A percentile compares a stretch with the other conserved stretches of the same genome.
Conservation (phyloP, 139 green algal species). For the Dunaliella primolecta region DNA sequence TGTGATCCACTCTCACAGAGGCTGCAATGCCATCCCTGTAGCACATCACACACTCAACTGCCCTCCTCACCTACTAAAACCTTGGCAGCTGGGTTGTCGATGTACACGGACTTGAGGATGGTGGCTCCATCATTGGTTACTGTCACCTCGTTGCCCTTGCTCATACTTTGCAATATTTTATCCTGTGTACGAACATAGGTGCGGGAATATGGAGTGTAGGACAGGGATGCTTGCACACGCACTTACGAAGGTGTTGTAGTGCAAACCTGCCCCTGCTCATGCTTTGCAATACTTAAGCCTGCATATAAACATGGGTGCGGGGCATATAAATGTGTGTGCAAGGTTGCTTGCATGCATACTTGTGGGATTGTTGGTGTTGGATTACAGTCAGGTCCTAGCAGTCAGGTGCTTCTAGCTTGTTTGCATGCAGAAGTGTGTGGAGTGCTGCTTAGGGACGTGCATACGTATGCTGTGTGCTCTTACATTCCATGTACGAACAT, state of each 20-base stretch:
- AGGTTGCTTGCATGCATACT: neutral
- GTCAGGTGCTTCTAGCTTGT: no score
- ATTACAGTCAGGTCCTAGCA: no score
- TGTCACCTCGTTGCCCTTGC: constrained; percentile 77
- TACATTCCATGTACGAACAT: no score
- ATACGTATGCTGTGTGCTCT: no score
- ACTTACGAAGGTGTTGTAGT: neutral
- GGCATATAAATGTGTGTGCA: neutral
- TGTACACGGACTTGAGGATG: constrained; percentile 94
- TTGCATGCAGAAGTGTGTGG: no score
- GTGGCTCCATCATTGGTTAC: constrained; percentile 99
- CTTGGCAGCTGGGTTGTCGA: constrained; percentile 98
- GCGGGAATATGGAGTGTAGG: neutral
- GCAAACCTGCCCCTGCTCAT: constrained; percentile 59
- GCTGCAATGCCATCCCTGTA: no score
- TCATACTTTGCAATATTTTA: constrained; percentile 97
- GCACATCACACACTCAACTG: no score
- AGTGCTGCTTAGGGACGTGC: no score
- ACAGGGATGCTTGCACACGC: neutral
- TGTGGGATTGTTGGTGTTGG: no score
- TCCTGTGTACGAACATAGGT: constrained; percentile 71
- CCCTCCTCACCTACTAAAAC: constrained; percentile 85
- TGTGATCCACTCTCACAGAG: no score
- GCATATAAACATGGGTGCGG: constrained; percentile 21
- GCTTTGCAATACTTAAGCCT: constrained; percentile 99